Conservation (phyloP, 768 basidiomycete species). For the Lentinula lateritia region DNA sequence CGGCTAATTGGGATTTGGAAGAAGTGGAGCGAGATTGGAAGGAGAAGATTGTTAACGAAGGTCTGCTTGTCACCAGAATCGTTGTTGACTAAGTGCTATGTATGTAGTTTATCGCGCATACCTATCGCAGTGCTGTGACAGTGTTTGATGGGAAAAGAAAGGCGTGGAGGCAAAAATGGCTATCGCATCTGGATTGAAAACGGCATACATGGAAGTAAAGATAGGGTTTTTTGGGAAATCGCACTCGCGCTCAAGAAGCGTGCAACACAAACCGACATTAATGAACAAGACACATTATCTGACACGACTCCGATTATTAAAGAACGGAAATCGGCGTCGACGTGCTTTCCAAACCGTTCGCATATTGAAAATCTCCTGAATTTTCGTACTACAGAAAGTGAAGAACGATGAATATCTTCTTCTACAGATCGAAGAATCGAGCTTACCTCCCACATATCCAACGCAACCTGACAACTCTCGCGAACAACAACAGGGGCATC, state of each 20-base stretch:
- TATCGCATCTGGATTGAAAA: background rate
- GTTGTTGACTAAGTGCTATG: background rate
- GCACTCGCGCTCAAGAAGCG: background rate
- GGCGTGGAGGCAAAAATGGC: background rate
- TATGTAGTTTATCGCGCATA: too few relatives aligned
- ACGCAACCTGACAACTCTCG: constrained; percentile 93
- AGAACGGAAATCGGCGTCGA: background rate
- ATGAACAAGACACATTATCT: background rate
- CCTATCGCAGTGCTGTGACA: too few relatives aligned
- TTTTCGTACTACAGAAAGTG: constrained; percentile 51
- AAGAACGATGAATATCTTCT: constrained; percentile 2
- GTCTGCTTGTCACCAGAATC: constrained; percentile 5
- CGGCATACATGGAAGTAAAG: too few relatives aligned
- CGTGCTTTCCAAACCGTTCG: constrained; percentile 22
- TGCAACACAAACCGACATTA: background rate
- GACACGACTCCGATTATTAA: background rate
- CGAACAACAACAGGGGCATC: constrained; percentile 87
- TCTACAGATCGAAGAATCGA: too few relatives aligned
- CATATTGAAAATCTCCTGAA: constrained; percentile 68
- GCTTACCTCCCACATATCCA: constrained; percentile 93
- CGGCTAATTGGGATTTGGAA: constrained; percentile 11
- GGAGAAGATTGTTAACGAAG: constrained; percentile 9
- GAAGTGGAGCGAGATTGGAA: constrained; percentile 9
- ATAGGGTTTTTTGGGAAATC: too few relatives aligned
- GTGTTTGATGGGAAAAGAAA: too few relatives aligned